A percentile compares a stretch with the other conserved stretches of the same genome.
Conservation (phyloP, 2,329 filamentous ascomycete species). For the Botrytis paeoniae region DNA sequence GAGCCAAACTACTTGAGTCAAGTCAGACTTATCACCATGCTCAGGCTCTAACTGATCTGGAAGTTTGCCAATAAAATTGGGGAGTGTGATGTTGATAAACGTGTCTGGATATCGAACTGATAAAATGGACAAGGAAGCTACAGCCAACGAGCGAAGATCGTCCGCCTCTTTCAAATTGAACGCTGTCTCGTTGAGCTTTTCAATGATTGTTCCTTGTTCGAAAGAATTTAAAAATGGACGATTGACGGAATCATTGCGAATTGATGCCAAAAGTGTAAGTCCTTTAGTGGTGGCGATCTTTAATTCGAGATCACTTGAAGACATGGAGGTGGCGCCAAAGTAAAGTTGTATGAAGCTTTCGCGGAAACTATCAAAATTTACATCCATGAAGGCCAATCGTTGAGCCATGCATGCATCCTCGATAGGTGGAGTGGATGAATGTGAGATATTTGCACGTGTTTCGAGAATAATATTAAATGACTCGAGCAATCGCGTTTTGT, state of each 20-base stretch:
- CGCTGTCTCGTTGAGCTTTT: constrained; percentile 30
- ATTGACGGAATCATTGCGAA: constrained; percentile 25
- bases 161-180: constrained; percentile 19
- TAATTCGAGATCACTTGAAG: constrained; percentile 24
- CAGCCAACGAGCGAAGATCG: constrained; percentile 26
- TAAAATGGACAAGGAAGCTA: constrained; percentile 30
- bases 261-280: constrained; percentile 28
- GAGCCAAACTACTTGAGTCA: constrained; percentile 21
- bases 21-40: constrained; percentile 12
- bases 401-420: neutral
- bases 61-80: constrained; percentile 30
- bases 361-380: constrained; percentile 17
- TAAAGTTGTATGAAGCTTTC: constrained; percentile 23
- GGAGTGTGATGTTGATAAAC: constrained; percentile 30
- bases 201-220: constrained; percentile 31
- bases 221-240: constrained; percentile 25
- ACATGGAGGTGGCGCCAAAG: constrained; percentile 26
- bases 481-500: constrained; percentile 27
- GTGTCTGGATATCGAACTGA: constrained; percentile 27
- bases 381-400: neutral
- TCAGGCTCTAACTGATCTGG: constrained; percentile 24
- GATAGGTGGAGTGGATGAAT: neutral
- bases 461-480: constrained; percentile 35
- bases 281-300: constrained; percentile 31
- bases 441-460: constrained; percentile 25